Base-by-base conservation (phyloP, 768 basidiomycete species). In the Boletellus ananiceps region DNA sequence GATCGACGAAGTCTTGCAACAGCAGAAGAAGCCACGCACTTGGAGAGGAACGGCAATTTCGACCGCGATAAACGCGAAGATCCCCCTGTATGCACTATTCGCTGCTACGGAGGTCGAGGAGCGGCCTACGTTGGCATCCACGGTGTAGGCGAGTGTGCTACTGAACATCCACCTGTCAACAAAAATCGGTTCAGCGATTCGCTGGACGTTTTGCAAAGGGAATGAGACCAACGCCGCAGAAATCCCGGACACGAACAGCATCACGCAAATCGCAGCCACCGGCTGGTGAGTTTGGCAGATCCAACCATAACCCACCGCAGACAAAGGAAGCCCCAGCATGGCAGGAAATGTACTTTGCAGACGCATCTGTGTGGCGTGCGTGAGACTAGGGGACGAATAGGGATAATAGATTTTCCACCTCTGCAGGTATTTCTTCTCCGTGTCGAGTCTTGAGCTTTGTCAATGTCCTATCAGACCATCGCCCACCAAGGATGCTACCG, bases 41-140 rank as follows among this genome's bases (percentile, higher is more conserved):
- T 86, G 84, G 5, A 93, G 72, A 0, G 90, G 89, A 2, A 88
- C 80, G 0, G 87, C 84, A n/a, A 87, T 72, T 63, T 93, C 88
- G 1, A 80, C 80, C 1, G 82, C 81, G 11, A 86, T 60, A 62
- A 86, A 87, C 8, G 85, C 89, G 14, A 75, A 67, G 3, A 76
- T 34, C 0, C 92, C 90, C 37, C 92, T 78, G 62, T 84, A 87
- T 33, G 76, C 77, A 46, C 85, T 87, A 62, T 94, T 94, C 37
- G 74, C 68, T 0, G 92, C 89, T 8, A 82, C 79, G 0, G 87
- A 88, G 2, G 81, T 81, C 1, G 88, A 86, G 1, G 88, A 89
- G 8, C 87, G 79, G 7, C 93, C 93, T 7, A 73, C 70, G 60
- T 94, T 94, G 7, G 89, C 82, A 58, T 95, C 93, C 15, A 93